Evolutionary conservation across 2,329 filamentous ascomycete species (phyloP), one percentile per base, ranked within the genome.

Genomic region (Dryadomyces sulphureus): DNA sequence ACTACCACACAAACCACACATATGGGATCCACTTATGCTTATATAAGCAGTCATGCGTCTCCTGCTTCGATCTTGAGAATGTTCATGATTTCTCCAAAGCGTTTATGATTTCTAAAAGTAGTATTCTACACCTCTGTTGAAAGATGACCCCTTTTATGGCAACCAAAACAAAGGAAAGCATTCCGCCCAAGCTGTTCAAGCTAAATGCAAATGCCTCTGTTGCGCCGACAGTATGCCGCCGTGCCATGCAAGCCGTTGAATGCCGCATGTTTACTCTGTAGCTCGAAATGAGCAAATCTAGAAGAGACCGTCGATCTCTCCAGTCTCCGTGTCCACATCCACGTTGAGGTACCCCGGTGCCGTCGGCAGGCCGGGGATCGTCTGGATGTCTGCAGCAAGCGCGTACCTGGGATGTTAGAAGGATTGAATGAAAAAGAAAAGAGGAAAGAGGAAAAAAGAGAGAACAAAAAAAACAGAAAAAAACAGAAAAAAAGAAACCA

Each of bases 271-370:
- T 24, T 9, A 17, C 17, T 20, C 19, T 7, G 19, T 24, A 16
- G n/a, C 40, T 4, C 12, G 11, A 2, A 2, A 4, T 8, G 5
- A 32, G 12, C 6, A 14, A 16, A 14, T 5, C 38, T 34, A 98
- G 65, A 96, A 98, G 47, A 98, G 74, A 5, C 92, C 84, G 48
- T 86, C 79, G 53, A 90, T 86, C 66, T 90, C 84, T 46, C 84
- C 84, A n/a, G 82, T 89, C 68, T 88, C 82, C 6, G 71, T 65
- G 56, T 90, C 81, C 34, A 83, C 81, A 54, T 95, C 90, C 40
- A 95, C 89, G 57, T 95, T 95, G 51, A 96, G 70, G 60, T 96
- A 96, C 11, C 92, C 92, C 8, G 90, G 92, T 19, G 90, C 90
- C 8, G 92, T 96, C 9, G 90, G 90, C 53, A 98, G 70, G 50